Conservation (phyloP, 1,284 basidiomycete species). For the Coniferiporia weirii region DNA sequence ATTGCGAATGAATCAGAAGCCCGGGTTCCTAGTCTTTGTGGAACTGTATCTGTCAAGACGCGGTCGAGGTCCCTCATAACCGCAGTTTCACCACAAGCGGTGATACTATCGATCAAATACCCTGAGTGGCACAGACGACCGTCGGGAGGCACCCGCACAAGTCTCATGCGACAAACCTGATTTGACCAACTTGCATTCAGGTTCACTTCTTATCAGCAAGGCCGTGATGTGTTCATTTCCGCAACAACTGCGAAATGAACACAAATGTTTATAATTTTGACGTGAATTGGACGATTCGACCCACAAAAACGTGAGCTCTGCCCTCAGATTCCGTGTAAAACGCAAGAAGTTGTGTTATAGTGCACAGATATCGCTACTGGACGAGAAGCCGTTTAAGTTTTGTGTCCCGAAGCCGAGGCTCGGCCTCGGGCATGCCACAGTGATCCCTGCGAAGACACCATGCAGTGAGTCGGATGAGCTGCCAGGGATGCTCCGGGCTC, state of each 20-base stretch:
- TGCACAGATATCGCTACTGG: background rate
- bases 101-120: background rate
- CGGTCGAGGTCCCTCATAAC: background rate
- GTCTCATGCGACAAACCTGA: background rate
- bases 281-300: no score
- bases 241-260: background rate
- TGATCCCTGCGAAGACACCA: background rate
- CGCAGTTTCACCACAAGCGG: background rate
- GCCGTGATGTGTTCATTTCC: background rate
- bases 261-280: background rate
- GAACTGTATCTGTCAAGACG: background rate
- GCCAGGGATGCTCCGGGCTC: background rate
- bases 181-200: background rate
- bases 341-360: background rate
- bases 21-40: background rate
- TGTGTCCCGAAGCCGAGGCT: background rate
- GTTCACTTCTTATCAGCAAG: background rate
- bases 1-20: background rate
- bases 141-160: background rate
- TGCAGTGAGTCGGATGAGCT: no score
- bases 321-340: no score
- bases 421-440: background rate
- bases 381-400: background rate
- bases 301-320: no score
- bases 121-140: background rate